Percentiles rank a stretch among this genome's conserved stretches.
phyloP scores from a whole-genome alignment of 2,329 filamentous ascomycete species.

The Septoria petroselini region DNA sequence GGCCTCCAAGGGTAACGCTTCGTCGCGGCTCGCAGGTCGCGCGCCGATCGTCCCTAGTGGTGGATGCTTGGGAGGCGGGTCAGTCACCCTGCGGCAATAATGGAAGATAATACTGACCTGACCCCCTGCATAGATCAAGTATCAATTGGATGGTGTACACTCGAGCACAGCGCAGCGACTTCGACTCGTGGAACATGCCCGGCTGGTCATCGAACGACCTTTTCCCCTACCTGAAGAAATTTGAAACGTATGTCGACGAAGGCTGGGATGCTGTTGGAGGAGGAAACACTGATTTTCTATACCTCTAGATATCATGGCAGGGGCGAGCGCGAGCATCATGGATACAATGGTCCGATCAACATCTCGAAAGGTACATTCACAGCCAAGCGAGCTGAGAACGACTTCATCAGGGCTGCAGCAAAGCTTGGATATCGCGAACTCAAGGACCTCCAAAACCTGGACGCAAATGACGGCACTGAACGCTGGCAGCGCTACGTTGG shows the following conservation, averaged over 20 bases:
- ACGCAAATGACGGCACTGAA: constrained; percentile 43
- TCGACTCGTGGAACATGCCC: constrained; percentile 52
- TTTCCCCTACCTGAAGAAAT: constrained; percentile 53
- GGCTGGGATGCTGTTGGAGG: no score
- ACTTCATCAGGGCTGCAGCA: constrained; percentile 51
- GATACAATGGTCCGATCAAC: constrained; percentile 54
- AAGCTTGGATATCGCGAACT: constrained; percentile 52
- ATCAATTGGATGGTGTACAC: constrained; percentile 46
- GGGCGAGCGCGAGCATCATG: constrained; percentile 50
- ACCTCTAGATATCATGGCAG: constrained; percentile 56
- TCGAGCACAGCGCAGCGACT: constrained; percentile 47
- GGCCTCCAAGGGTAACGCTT: constrained; percentile 42
- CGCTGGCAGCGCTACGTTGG: constrained; percentile 52
- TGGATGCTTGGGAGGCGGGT: constrained; percentile 59
- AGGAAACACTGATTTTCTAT: no score
- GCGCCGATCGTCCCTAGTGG: constrained; percentile 45
- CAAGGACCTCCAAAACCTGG: constrained; percentile 54
- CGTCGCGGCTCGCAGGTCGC: constrained; percentile 46
- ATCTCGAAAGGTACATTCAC: constrained; percentile 52
- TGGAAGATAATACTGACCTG: neutral
- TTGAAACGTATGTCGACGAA: constrained; percentile 44
- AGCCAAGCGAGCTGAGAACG: constrained; percentile 42
- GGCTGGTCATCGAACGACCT: constrained; percentile 55
- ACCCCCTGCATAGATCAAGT: constrained; percentile 21
- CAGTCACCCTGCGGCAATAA: constrained; percentile 11